These are phyloP conservation scores for Neofusicoccum parvum DNA, from an alignment of 2,329 filamentous ascomycete genomes.

Conservation along the genomic window DNA sequence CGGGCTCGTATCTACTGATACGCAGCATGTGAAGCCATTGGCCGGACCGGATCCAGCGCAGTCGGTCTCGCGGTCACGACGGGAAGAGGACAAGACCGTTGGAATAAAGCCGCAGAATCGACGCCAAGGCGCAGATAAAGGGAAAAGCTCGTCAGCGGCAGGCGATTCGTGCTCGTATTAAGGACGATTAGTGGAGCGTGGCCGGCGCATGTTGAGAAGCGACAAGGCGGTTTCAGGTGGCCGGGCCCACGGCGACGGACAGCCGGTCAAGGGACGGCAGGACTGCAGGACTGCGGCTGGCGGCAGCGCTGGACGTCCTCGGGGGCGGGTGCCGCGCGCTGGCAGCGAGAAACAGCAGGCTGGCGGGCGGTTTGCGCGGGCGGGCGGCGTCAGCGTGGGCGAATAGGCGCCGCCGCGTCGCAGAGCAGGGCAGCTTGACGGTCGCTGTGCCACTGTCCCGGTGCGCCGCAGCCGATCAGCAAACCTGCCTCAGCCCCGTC, in stretches of 20 bases:
- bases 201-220: background rate
- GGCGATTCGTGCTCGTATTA: slow-evolving; percentile 14
- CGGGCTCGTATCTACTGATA: slow-evolving; percentile 14
- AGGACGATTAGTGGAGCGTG: background rate
- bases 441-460: slow-evolving; percentile 1
- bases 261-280: background rate
- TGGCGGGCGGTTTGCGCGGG: background rate
- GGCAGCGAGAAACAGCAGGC: no score
- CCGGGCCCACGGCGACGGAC: slow-evolving; percentile 4
- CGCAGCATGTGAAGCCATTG: background rate
- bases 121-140: slow-evolving; percentile 8
- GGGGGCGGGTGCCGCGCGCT: background rate
- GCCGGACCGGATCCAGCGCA: background rate
- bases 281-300: no score
- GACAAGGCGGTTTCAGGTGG: slow-evolving; percentile 4
- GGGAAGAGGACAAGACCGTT: background rate
- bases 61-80: background rate
- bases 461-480: slow-evolving; percentile 10
- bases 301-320: no score
- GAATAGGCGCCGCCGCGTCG: slow-evolving; percentile 1
- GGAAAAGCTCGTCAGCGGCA: background rate
- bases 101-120: slow-evolving; percentile 2
- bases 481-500: slow-evolving; percentile 19
- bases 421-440: background rate
- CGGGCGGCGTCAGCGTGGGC: background rate